Conservation (phyloP, 2,329 filamentous ascomycete species). For the Allantophomopsis lycopodina region DNA sequence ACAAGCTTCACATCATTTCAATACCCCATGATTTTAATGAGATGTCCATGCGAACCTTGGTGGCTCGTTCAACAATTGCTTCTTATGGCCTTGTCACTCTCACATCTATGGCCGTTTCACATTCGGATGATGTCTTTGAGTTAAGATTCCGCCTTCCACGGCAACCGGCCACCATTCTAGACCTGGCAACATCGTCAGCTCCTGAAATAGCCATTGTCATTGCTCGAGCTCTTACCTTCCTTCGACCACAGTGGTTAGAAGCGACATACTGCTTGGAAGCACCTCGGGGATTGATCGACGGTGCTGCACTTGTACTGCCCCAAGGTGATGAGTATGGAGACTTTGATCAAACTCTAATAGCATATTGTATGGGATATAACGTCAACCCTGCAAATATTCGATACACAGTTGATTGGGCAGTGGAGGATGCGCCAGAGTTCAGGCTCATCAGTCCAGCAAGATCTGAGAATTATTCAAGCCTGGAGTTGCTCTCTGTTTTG, state of each 20-base stretch:
- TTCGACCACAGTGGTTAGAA: constrained; percentile 52
- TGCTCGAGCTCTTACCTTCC: constrained; percentile 43
- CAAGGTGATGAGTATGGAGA: constrained; percentile 12
- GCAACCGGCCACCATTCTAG: constrained; percentile 36
- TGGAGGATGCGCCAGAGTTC: constrained; percentile 56
- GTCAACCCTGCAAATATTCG: constrained; percentile 53
- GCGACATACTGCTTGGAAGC: constrained; percentile 49
- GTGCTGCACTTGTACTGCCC: constrained; percentile 16
- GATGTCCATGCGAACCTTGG: constrained; percentile 26
- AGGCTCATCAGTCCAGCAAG: constrained; percentile 43
- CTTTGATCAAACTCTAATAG: constrained; percentile 53
- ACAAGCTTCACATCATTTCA: constrained; percentile 58
- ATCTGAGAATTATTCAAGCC: constrained; percentile 36
- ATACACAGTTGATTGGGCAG: constrained; percentile 44
- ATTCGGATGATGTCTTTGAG: constrained; percentile 52
- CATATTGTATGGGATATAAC: constrained; percentile 57
- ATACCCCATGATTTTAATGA: constrained; percentile 37
- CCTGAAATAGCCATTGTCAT: constrained; percentile 50
- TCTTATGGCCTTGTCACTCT: constrained; percentile 52
- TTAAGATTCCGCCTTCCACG: constrained; percentile 48
- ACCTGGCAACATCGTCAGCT: constrained; percentile 49
- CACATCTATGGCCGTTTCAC: constrained; percentile 41
- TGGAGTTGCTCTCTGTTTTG: constrained; percentile 58
- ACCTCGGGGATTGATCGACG: constrained; percentile 38
- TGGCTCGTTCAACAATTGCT: constrained; percentile 26